A percentile compares a stretch with the other conserved stretches of the same genome.
phyloP scores from a whole-genome alignment of 306 rosid genomes.

The Adenanthera pavonina region DNA sequence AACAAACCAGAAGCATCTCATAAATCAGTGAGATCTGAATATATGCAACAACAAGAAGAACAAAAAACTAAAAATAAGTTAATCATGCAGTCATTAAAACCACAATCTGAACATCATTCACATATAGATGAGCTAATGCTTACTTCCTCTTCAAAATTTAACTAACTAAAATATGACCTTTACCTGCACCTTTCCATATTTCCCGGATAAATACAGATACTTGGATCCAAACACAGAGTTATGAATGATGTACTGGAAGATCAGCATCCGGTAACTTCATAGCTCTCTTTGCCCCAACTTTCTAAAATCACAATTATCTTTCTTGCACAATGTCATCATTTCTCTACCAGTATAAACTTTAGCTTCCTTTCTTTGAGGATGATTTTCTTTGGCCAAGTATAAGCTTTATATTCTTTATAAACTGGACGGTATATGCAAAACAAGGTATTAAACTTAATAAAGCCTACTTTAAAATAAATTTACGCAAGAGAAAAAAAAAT shows the following conservation, averaged over 20 bases:
- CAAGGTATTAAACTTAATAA: conserved; percentile 82
- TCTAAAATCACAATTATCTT: conserved; percentile 86
- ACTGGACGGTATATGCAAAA: conserved; percentile 99
- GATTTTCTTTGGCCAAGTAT: conserved; percentile 99
- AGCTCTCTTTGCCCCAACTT: conserved; percentile 97
- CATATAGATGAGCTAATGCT: conserved; percentile 45
- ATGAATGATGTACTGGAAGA: conserved; percentile 85
- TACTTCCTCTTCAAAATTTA: conserved; percentile 68
- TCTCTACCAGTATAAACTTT: conserved; percentile 84
- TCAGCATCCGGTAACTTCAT: conserved; percentile 92
- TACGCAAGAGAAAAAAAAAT: conserved; percentile 43
- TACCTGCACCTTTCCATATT: conserved; percentile 96
- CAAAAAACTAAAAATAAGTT: conserved; percentile 38
- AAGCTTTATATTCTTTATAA: conserved; percentile 95
- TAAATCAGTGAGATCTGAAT: conserved; percentile 34
- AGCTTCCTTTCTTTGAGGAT: conserved; percentile 89
- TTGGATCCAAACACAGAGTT: conserved; percentile 85
- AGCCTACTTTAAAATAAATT: conserved; percentile 56
- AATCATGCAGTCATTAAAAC: conserved; percentile 35
- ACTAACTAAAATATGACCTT: conserved; percentile 74
- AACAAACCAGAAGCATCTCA: conserved; percentile 39
- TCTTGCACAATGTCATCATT: conserved; percentile 93
- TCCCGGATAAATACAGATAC: conserved; percentile 81
- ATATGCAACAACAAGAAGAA: conserved; percentile 34
- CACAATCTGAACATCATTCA: conserved; percentile 26